phyloP scores from a whole-genome alignment of 352 stramenopile species.

The Phytophthora litchii region DNA sequence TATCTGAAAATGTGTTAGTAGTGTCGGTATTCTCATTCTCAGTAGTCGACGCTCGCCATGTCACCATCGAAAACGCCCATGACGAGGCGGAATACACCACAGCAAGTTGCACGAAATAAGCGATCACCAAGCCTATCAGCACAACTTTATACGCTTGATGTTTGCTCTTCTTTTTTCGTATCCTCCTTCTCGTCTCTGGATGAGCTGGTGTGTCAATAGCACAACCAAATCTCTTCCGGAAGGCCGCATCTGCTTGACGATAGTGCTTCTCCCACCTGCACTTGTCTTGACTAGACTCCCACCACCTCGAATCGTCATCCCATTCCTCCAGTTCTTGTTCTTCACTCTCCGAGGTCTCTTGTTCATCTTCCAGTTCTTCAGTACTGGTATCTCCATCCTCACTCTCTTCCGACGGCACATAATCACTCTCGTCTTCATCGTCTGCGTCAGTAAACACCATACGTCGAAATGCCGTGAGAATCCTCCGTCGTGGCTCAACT shows the following conservation, averaged over 20 bases:
- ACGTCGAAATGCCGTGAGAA: slow-evolving; percentile 21
- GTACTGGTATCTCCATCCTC: slow-evolving; percentile 30
- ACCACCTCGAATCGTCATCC: slow-evolving; percentile 44
- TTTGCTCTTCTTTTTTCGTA: slow-evolving; percentile 25
- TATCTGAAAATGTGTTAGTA: neutral
- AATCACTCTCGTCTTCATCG: slow-evolving; percentile 37
- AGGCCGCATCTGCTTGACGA: slow-evolving; percentile 23
- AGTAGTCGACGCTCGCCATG: slow-evolving; percentile 15
- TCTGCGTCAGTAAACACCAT: slow-evolving; percentile 28
- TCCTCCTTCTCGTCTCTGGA: slow-evolving; percentile 33
- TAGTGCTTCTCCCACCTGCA: slow-evolving; percentile 39
- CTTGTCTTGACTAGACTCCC: slow-evolving; percentile 34
- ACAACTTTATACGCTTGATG: slow-evolving; percentile 38
- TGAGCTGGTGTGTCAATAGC: slow-evolving; percentile 43
- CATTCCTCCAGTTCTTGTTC: slow-evolving; percentile 35
- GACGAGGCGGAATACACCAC: slow-evolving; percentile 37
- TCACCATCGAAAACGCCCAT: slow-evolving; percentile 40
- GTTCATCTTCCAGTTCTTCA: slow-evolving; percentile 13
- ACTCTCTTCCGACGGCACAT: slow-evolving; percentile 30
- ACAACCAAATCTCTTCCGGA: slow-evolving; percentile 37
- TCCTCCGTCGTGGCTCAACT: slow-evolving; percentile 1
- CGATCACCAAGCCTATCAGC: slow-evolving; percentile 35
- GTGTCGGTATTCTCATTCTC: slow-evolving; percentile 2
- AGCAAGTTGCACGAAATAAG: slow-evolving; percentile 36
- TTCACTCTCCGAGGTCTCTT: slow-evolving; percentile 25